Conservation (phyloP, 805 yeast genomes). For the Starmerella stellata region DNA sequence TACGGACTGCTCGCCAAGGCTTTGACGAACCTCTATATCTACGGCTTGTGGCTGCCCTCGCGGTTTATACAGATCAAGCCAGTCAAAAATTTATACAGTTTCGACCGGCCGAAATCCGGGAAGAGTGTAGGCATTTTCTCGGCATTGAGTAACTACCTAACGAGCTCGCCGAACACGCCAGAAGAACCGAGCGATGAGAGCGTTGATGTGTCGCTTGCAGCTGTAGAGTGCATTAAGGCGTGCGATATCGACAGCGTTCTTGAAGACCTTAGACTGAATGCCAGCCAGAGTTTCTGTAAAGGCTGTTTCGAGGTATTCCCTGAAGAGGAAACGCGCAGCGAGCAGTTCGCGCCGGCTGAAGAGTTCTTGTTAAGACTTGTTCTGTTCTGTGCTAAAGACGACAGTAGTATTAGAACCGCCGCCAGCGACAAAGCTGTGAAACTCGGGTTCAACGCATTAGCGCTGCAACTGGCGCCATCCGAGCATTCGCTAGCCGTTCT, state of each 20-base stretch:
- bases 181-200: conserved; percentile 90
- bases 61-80: conserved; percentile 26
- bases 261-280: conserved; percentile 24
- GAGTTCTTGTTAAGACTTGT: conserved; percentile 19
- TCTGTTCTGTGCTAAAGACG: conserved; percentile 8
- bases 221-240: conserved; percentile 65
- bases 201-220: conserved; percentile 64
- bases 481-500: background rate
- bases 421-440: conserved; percentile 12
- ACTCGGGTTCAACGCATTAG: conserved; percentile 6
- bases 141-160: conserved; percentile 77
- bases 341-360: conserved; percentile 18
- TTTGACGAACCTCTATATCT: conserved; percentile 47
- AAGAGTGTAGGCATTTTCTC: conserved; percentile 69
- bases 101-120: conserved; percentile 41
- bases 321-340: conserved; percentile 11
- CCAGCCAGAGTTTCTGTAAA: conserved; percentile 21
- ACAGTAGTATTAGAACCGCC: conserved; percentile 4
- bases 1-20: conserved; percentile 49
- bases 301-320: conserved; percentile 22
- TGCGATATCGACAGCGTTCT: conserved; percentile 44
- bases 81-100: conserved; percentile 44
- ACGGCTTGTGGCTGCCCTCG: conserved; percentile 35
- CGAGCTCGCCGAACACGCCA: conserved; percentile 69
- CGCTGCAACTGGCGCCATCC: conserved; percentile 6